These are phyloP conservation scores for Arachnopeziza araneosa DNA, from an alignment of 2,329 filamentous ascomycete species.

Conservation along the genomic window DNA sequence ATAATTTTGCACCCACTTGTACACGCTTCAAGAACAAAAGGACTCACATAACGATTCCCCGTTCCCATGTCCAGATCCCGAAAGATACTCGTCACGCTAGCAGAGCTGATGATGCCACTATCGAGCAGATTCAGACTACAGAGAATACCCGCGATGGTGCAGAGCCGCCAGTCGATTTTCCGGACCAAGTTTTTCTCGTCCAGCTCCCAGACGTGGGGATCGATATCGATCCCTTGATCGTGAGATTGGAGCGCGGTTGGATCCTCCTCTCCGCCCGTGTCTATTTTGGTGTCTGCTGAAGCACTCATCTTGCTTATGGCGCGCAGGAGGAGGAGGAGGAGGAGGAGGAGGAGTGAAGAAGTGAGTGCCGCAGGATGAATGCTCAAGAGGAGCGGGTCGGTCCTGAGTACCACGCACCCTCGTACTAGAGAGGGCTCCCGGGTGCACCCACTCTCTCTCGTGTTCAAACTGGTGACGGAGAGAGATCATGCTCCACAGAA, in stretches of 20 bases:
- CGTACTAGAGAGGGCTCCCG: not conserved
- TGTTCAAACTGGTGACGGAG: too few relatives aligned
- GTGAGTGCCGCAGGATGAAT: too few relatives aligned
- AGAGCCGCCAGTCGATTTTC: constrained; percentile 63
- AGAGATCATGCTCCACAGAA: too few relatives aligned
- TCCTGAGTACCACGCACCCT: not conserved
- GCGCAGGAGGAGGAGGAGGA: not conserved
- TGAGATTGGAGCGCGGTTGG: not conserved
- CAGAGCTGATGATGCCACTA: constrained; percentile 61
- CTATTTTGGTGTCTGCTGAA: not conserved
- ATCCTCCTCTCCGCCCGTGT: not conserved
- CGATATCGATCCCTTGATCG: not conserved
- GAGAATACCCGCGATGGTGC: constrained; percentile 65
- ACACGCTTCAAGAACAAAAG: not conserved
- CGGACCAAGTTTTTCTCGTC: constrained; percentile 44
- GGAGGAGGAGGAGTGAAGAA: too few relatives aligned
- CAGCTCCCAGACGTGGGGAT: not conserved
- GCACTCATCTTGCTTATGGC: not conserved
- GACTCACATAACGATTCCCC: constrained; percentile 52
- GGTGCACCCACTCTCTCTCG: too few relatives aligned
- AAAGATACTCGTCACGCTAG: constrained; percentile 63
- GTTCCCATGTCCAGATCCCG: constrained; percentile 53
- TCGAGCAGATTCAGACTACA: constrained; percentile 66
- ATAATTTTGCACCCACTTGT: not conserved
- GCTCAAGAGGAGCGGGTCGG: too few relatives aligned